A percentile compares a stretch with the other conserved stretches of the same genome.
These are phyloP conservation scores for Pachysolen tannophilus DNA, from an alignment of 805 yeast species.

Conservation along the genomic window DNA sequence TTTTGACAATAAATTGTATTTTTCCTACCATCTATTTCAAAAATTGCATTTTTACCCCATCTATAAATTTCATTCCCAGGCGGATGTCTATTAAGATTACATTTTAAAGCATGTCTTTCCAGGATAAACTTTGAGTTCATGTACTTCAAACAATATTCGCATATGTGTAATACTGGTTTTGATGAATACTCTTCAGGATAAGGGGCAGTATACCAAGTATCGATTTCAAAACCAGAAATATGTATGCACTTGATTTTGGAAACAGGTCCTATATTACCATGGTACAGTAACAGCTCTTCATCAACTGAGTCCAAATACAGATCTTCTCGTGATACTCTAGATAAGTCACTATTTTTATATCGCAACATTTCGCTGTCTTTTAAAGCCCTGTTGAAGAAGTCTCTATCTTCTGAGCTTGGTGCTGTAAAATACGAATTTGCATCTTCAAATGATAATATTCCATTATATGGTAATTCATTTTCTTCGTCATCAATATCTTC, in stretches of 20 bases:
- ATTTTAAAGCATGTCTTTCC: conserved; percentile 68
- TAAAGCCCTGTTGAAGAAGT: conserved; percentile 34
- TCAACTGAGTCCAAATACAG: conserved; percentile 17
- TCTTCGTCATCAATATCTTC: conserved; percentile 23
- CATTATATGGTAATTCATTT: conserved; percentile 60
- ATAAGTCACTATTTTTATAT: conserved; percentile 25
- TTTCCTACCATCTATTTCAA: conserved; percentile 90
- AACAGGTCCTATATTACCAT: conserved; percentile 16
- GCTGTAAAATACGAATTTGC: conserved; percentile 53
- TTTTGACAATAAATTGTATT: conserved; percentile 81
- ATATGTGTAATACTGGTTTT: conserved; percentile 57
- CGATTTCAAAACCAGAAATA: conserved; percentile 65
- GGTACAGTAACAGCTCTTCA: conserved; percentile 13
- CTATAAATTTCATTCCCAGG: conserved; percentile 92
- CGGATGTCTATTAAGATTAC: conserved; percentile 58
- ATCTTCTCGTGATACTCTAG: conserved; percentile 16
- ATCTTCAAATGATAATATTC: conserved; percentile 50
- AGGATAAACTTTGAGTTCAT: conserved; percentile 60
- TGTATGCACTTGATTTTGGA: conserved; percentile 55
- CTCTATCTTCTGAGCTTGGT: conserved; percentile 47
- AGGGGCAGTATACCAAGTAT: conserved; percentile 91
- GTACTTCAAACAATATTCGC: conserved; percentile 80
- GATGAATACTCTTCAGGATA: conserved; percentile 80
- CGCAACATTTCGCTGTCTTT: conserved; percentile 32
- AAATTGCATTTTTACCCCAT: conserved; percentile 58